Evolutionary conservation across 768 basidiomycete species (phyloP).

Genomic region (Tubosaeta sp.): DNA sequence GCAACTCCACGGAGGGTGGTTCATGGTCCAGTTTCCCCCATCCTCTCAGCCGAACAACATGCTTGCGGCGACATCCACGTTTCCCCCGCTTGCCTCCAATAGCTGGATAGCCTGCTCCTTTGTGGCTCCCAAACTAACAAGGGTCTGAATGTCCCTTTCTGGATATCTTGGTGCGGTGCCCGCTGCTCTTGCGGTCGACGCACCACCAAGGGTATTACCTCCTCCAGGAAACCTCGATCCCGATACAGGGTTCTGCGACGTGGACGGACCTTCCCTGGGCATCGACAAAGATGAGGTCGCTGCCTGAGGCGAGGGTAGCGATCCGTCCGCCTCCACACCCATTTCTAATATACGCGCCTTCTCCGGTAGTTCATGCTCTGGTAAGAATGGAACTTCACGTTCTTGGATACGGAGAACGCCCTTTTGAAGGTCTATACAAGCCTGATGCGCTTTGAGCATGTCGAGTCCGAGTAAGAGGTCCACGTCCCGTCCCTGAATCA

Average conservation of each 20-base stretch:
- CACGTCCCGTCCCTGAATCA: slow-evolving; percentile 74
- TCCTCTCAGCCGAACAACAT: slow-evolving; percentile 58
- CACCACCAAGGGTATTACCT: slow-evolving; percentile 55
- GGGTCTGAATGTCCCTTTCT: slow-evolving; percentile 56
- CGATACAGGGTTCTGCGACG: slow-evolving; percentile 39
- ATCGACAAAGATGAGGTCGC: slow-evolving; percentile 14
- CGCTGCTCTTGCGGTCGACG: slow-evolving; percentile 29
- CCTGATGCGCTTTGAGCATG: slow-evolving; percentile 98
- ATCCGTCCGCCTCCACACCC: slow-evolving; percentile 25
- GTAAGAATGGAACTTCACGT: slow-evolving; percentile 80
- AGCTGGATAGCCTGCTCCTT: slow-evolving; percentile 74
- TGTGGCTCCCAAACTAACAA: slow-evolving; percentile 75
- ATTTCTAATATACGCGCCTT: slow-evolving; percentile 53
- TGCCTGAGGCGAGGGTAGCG: slow-evolving; percentile 15
- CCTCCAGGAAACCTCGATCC: slow-evolving; percentile 58
- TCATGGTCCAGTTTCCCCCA: not conserved
- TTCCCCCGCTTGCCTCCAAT: slow-evolving; percentile 77
- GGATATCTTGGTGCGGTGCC: slow-evolving; percentile 50
- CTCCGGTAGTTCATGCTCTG: slow-evolving; percentile 92
- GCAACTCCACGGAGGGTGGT: not conserved
- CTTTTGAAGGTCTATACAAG: slow-evolving; percentile 90
- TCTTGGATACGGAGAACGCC: slow-evolving; percentile 89
- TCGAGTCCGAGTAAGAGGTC: slow-evolving; percentile 98
- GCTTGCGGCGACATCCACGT: slow-evolving; percentile 85
- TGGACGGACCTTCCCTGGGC: slow-evolving; percentile 12